These are phyloP conservation scores for Vicia sativa DNA, from an alignment of 306 rosid species.

Conservation along the genomic window DNA sequence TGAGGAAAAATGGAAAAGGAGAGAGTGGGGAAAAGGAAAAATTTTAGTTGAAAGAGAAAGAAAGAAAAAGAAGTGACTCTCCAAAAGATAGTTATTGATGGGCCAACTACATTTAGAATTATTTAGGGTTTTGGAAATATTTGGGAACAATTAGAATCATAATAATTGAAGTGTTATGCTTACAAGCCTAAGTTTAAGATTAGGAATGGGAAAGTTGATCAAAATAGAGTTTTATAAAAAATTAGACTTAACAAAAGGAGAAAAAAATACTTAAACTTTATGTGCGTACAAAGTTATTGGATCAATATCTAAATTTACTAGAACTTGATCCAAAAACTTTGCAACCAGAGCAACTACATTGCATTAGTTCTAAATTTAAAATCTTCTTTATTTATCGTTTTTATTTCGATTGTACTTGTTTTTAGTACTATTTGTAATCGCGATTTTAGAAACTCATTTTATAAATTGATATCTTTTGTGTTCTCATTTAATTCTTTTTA, in stretches of 20 bases:
- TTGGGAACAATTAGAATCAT: constrained; percentile 58
- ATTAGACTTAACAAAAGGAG: constrained; percentile 26
- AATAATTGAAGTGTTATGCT: constrained; percentile 70
- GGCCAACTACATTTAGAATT: constrained; percentile 72
- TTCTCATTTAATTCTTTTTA: too few relatives aligned
- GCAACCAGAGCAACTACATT: fast-evolving
- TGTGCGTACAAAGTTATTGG: neutral
- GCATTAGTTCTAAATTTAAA: neutral
- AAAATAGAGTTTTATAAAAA: constrained; percentile 31
- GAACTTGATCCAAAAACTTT: neutral
- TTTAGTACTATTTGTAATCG: too few relatives aligned
- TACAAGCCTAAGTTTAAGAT: constrained; percentile 44
- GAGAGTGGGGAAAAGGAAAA: constrained; percentile 8
- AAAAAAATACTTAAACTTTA: neutral
- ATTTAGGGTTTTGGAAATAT: constrained; percentile 61
- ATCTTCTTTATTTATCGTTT: too few relatives aligned
- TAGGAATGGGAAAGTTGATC: constrained; percentile 60
- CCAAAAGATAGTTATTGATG: constrained; percentile 53
- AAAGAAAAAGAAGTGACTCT: constrained; percentile 61
- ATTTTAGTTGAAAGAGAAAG: constrained; percentile 44
- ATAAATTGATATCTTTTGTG: too few relatives aligned
- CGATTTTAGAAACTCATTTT: too few relatives aligned
- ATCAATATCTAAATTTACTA: neutral
- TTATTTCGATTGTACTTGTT: too few relatives aligned
- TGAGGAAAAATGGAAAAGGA: constrained; percentile 38